phyloP scores from a whole-genome alignment of 495 filamentous ascomycete species.

The Lasiosphaeriaceae sp. region DNA sequence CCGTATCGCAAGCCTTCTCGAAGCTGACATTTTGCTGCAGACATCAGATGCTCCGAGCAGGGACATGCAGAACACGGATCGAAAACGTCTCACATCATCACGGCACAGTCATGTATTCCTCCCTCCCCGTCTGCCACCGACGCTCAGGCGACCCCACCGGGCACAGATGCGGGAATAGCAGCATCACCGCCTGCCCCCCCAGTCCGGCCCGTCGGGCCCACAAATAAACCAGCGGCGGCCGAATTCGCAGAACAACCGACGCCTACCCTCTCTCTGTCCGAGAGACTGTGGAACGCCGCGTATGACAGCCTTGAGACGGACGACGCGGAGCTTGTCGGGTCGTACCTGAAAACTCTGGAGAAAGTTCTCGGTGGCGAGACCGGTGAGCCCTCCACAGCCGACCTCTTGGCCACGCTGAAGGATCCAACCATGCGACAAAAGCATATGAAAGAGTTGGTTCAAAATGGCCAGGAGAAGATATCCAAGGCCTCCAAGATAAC shows the following conservation, averaged over 20 bases:
- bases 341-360: slow-evolving; percentile 19
- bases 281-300: slow-evolving; percentile 24
- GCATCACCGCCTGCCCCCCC: slow-evolving; percentile 5
- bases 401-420: slow-evolving; percentile 7
- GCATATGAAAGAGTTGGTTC: slow-evolving; percentile 18
- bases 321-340: slow-evolving; percentile 16
- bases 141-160: not conserved
- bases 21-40: slow-evolving; percentile 7
- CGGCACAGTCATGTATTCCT: not conserved
- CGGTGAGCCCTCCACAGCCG: not conserved
- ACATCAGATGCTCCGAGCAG: slow-evolving; percentile 5
- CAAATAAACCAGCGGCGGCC: slow-evolving; percentile 2
- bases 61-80: slow-evolving; percentile 8
- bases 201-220: slow-evolving; percentile 5
- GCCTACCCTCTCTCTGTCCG: slow-evolving; percentile 7
- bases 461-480: slow-evolving; percentile 17
- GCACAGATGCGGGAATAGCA: not conserved
- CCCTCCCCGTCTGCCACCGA: slow-evolving; percentile 1
- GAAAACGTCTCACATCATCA: slow-evolving; percentile 1
- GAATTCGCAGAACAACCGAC: slow-evolving; percentile 11
- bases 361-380: slow-evolving; percentile 11
- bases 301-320: slow-evolving; percentile 22
- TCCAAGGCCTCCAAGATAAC: slow-evolving; percentile 14
- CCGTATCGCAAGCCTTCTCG: not conserved
- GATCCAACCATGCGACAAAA: slow-evolving; percentile 14